phyloP scores from a whole-genome alignment of 805 yeast species.

The Lachancea waltii region DNA sequence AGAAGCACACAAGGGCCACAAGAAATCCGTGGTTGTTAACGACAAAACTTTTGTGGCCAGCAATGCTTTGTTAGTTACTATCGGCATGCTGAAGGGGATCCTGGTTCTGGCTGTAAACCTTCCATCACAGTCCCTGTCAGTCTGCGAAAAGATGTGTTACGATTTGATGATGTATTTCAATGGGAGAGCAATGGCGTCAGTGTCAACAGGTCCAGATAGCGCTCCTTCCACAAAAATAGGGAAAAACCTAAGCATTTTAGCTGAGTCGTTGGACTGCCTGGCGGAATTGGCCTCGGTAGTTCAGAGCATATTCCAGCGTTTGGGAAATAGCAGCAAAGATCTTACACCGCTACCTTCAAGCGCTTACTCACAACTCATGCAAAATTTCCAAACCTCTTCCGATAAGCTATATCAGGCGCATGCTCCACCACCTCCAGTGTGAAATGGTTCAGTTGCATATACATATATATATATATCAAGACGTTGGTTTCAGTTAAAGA shows the following conservation, averaged over 20 bases:
- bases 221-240: slow-evolving; percentile 20
- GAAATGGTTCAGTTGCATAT: background rate
- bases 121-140: slow-evolving; percentile 34
- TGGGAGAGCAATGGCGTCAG: slow-evolving; percentile 33
- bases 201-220: slow-evolving; percentile 20
- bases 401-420: slow-evolving; percentile 29
- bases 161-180: slow-evolving; percentile 48
- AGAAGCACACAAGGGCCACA: slow-evolving; percentile 24
- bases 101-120: slow-evolving; percentile 51
- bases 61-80: slow-evolving; percentile 38
- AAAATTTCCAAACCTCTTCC: slow-evolving; percentile 24
- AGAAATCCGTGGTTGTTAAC: slow-evolving; percentile 41
- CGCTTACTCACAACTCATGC: slow-evolving; percentile 20
- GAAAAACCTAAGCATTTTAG: slow-evolving; percentile 37
- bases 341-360: slow-evolving; percentile 19
- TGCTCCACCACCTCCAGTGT: slow-evolving; percentile 32
- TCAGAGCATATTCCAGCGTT: slow-evolving; percentile 26
- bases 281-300: slow-evolving; percentile 31
- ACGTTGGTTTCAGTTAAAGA: too few species aligned
- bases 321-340: slow-evolving; percentile 18
- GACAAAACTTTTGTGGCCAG: slow-evolving; percentile 55
- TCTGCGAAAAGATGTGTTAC: slow-evolving; percentile 39
- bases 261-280: slow-evolving; percentile 38
- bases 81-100: slow-evolving; percentile 43
- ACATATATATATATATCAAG: too few species aligned